These are phyloP conservation scores for Mucor piriformis DNA, from an alignment of 371 early-diverging fungal genomes.

Conservation along the genomic window DNA sequence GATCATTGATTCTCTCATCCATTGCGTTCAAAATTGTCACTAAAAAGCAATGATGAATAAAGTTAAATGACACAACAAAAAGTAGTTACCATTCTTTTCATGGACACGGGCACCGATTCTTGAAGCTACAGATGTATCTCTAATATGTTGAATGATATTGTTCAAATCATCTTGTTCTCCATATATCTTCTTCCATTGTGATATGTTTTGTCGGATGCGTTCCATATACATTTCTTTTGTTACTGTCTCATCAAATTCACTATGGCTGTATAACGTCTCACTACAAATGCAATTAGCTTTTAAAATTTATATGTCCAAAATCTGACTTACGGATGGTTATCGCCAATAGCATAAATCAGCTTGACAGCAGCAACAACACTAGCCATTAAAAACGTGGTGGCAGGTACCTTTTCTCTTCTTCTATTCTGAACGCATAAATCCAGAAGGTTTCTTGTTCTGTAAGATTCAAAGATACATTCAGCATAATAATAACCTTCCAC, in stretches of 20 bases:
- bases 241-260: background rate
- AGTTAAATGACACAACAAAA: no score
- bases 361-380: conserved; percentile 25
- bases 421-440: background rate
- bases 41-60: no score
- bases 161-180: conserved; percentile 3
- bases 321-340: conserved; percentile 13
- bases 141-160: background rate
- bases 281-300: background rate
- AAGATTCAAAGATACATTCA: conserved; percentile 7
- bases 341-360: conserved; percentile 23
- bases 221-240: conserved; percentile 8
- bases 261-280: background rate
- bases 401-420: background rate
- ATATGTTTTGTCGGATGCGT: background rate
- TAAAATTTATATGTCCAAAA: background rate
- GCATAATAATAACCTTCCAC: conserved; percentile 31
- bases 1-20: background rate
- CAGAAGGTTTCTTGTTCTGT: background rate
- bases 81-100: conserved; percentile 2
- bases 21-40: no score
- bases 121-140: conserved; percentile 1
- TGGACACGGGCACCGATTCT: background rate
- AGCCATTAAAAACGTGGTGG: conserved; percentile 7
- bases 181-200: conserved; percentile 5